These are phyloP conservation scores for Dinochytrium kinnereticum DNA, from an alignment of 371 early-diverging fungal genomes.

Conservation along the genomic window DNA sequence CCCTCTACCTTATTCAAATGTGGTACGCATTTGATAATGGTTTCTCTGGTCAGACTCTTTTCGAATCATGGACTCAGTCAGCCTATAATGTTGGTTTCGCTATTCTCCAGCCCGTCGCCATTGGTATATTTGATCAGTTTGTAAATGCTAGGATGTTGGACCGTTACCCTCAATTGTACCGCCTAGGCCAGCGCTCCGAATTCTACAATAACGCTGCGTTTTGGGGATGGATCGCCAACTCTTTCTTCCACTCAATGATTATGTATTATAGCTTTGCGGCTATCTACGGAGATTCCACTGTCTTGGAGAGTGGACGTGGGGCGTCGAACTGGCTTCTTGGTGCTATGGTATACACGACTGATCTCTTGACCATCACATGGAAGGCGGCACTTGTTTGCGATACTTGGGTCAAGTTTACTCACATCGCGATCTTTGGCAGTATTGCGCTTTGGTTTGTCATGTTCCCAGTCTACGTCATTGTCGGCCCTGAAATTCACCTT, in stretches of 20 bases:
- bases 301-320: conserved; percentile 38
- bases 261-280: conserved; percentile 43
- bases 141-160: conserved; percentile 90
- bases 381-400: conserved; percentile 45
- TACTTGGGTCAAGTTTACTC: conserved; percentile 46
- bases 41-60: conserved; percentile 90
- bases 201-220: conserved; percentile 93
- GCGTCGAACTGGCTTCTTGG: conserved; percentile 53
- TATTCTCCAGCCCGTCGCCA: conserved; percentile 83
- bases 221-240: conserved; percentile 92
- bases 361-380: conserved; percentile 44
- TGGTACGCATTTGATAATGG: conserved; percentile 87
- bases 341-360: conserved; percentile 44
- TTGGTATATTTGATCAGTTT: conserved; percentile 94
- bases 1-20: conserved; percentile 30
- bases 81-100: conserved; percentile 91
- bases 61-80: conserved; percentile 93
- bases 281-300: conserved; percentile 29
- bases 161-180: conserved; percentile 95
- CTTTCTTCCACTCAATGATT: conserved; percentile 85
- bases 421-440: conserved; percentile 42
- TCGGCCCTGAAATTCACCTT: conserved; percentile 75
- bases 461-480: conserved; percentile 78
- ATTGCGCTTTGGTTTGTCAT: conserved; percentile 77
- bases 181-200: conserved; percentile 85